Percentiles rank a stretch among this genome's conserved stretches.
Conservation (phyloP, 2,329 filamentous ascomycete genomes). For the Cadophora luteo-olivacea region DNA sequence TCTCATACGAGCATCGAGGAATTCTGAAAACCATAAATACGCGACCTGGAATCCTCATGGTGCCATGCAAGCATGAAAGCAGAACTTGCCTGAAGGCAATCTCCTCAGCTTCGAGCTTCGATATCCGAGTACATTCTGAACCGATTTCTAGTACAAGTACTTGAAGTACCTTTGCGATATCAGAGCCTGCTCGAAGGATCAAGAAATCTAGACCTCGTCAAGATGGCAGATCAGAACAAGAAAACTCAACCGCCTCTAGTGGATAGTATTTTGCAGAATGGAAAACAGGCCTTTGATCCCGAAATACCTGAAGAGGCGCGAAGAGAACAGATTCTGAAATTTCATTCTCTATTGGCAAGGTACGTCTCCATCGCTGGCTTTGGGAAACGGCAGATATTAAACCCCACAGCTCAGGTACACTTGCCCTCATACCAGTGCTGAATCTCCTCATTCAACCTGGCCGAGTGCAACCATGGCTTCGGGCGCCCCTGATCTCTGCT, state of each 20-base stretch:
- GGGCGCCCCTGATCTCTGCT: slow-evolving; percentile 59
- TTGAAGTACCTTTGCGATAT: not conserved
- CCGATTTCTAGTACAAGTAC: not conserved
- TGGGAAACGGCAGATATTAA: slow-evolving; percentile 26
- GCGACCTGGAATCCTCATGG: not conserved
- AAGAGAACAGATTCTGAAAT: slow-evolving; percentile 29
- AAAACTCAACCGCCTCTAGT: slow-evolving; percentile 37
- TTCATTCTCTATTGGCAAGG: slow-evolving; percentile 37
- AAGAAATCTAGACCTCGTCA: not conserved
- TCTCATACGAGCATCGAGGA: not conserved
- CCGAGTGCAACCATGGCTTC: slow-evolving; percentile 65
- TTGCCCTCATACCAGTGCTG: slow-evolving; percentile 64
- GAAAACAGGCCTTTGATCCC: slow-evolving; percentile 43
- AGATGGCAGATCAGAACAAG: slow-evolving; percentile 19
- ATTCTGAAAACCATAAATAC: not conserved
- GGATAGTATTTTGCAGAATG: slow-evolving; percentile 40
- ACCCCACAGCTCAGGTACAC: slow-evolving; percentile 50
- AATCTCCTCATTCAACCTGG: slow-evolving; percentile 69
- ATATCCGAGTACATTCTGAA: not conserved
- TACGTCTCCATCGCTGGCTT: slow-evolving; percentile 11
- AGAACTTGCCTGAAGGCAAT: not conserved
- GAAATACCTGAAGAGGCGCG: slow-evolving; percentile 31
- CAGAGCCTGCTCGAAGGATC: not conserved
- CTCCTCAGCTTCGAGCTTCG: not conserved
- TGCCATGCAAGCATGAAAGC: not conserved